Conservation (phyloP, 1,284 basidiomycete genomes). For the Schizophyllum commune region DNA sequence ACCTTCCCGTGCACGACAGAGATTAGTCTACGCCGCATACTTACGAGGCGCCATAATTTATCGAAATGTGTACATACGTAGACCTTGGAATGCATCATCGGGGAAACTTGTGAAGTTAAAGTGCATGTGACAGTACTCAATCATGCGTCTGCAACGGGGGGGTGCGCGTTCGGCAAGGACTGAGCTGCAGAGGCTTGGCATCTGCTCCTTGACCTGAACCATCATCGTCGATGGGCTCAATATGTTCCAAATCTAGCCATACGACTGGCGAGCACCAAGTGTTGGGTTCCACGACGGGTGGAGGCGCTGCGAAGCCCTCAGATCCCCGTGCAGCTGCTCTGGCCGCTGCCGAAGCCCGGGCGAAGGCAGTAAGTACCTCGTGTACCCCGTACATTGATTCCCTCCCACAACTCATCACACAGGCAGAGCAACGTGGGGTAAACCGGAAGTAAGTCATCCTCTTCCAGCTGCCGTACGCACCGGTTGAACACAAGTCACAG, state of each 20-base stretch:
- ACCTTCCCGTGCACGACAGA: conserved; percentile 4
- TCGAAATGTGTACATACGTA: neutral
- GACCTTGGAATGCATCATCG: neutral
- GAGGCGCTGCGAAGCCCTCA: conserved; percentile 18
- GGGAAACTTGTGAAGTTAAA: neutral
- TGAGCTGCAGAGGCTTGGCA: conserved; percentile 3
- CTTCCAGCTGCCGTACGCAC: neutral
- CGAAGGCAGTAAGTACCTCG: conserved; percentile 45
- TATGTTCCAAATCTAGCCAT: conserved; percentile 54
- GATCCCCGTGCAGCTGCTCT: conserved; percentile 57
- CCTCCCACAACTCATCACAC: neutral
- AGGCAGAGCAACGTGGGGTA: neutral
- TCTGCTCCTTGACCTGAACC: conserved; percentile 6
- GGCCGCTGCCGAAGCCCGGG: conserved; percentile 61
- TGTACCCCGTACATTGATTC: conserved; percentile 7
- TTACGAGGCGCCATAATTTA: neutral
- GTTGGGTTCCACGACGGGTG: neutral
- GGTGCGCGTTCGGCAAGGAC: neutral
- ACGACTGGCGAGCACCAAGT: conserved; percentile 40
- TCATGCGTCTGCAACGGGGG: neutral
- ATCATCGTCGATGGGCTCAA: conserved; percentile 46
- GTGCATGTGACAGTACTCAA: neutral
- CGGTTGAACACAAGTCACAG: conserved; percentile 6
- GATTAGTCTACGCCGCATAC: neutral
- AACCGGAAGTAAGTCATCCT: neutral